These are phyloP conservation scores for Aspergillus neotritici DNA, from an alignment of 2,329 filamentous ascomycete species.

Conservation along the genomic window DNA sequence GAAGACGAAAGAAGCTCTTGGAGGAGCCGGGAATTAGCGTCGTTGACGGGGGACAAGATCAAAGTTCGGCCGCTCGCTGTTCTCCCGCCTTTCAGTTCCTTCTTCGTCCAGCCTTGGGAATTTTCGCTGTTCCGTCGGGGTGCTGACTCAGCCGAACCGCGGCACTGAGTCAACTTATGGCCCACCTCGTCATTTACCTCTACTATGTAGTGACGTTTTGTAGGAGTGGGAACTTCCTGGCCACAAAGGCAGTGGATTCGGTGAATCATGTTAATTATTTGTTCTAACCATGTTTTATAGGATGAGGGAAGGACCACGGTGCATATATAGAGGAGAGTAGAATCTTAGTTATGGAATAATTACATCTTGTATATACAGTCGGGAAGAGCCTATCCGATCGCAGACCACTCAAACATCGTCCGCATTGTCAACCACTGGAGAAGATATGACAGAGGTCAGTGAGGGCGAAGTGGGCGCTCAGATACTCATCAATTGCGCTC, in stretches of 20 bases:
- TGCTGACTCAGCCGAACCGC: conserved; percentile 30
- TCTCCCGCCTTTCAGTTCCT: conserved; percentile 3
- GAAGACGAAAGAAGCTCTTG: conserved; percentile 19
- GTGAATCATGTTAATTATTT: neutral
- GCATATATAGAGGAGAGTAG: conserved; percentile 2
- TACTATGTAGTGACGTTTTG: neutral
- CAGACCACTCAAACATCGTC: too few relatives aligned
- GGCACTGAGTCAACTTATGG: conserved; percentile 15
- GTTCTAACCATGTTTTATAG: neutral
- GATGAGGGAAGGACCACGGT: conserved; percentile 2
- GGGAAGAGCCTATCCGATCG: neutral
- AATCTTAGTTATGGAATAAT: neutral
- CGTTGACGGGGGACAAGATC: conserved; percentile 1
- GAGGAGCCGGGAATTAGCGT: conserved; percentile 10
- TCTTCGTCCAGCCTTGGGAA: conserved; percentile 17
- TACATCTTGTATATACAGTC: conserved; percentile 1
- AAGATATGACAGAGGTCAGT: too few relatives aligned
- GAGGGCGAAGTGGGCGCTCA: too few relatives aligned
- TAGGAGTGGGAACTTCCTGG: neutral
- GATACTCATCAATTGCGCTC: too few relatives aligned
- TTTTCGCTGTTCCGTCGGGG: conserved; percentile 27
- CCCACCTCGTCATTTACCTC: conserved; percentile 1
- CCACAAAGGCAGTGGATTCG: neutral
- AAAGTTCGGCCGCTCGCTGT: too few relatives aligned
- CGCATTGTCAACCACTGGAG: too few relatives aligned